Evolutionary conservation across 441 rosid species (phyloP).

Genomic region (Corymbia calophylla): DNA sequence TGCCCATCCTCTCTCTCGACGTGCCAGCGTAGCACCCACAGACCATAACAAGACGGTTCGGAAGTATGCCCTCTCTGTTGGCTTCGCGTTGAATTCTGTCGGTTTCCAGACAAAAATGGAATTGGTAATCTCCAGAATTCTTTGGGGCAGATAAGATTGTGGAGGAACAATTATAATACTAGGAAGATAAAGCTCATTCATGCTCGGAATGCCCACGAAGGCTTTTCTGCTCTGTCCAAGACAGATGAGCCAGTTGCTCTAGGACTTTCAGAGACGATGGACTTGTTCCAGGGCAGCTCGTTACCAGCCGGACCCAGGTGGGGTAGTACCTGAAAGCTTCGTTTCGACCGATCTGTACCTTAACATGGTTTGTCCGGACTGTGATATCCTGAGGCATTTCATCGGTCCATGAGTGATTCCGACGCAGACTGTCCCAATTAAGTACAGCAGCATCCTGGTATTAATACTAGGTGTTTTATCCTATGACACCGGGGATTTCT

Average conservation of each 20-base stretch:
- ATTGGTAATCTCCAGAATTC: not conserved
- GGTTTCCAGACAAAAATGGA: not conserved
- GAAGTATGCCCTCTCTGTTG: not conserved
- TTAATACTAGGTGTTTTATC: no score
- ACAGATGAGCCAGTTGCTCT: not conserved
- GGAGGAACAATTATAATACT: not conserved
- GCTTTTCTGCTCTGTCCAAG: not conserved
- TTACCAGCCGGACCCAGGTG: no score
- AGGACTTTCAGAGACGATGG: not conserved
- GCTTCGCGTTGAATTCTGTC: not conserved
- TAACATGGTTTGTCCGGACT: no score
- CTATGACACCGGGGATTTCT: no score
- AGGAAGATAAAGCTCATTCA: not conserved
- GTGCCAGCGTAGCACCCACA: not conserved
- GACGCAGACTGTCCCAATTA: no score
- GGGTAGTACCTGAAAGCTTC: no score
- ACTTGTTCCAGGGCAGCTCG: not conserved
- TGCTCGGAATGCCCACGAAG: not conserved
- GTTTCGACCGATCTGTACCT: no score
- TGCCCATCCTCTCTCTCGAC: not conserved
- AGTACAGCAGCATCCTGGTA: no score
- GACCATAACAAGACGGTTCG: not conserved
- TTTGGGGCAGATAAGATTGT: not conserved
- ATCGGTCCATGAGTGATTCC: no score
- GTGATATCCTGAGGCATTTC: no score